phyloP scores from a whole-genome alignment of 768 basidiomycete species.

The Austroboletus eburneus region DNA sequence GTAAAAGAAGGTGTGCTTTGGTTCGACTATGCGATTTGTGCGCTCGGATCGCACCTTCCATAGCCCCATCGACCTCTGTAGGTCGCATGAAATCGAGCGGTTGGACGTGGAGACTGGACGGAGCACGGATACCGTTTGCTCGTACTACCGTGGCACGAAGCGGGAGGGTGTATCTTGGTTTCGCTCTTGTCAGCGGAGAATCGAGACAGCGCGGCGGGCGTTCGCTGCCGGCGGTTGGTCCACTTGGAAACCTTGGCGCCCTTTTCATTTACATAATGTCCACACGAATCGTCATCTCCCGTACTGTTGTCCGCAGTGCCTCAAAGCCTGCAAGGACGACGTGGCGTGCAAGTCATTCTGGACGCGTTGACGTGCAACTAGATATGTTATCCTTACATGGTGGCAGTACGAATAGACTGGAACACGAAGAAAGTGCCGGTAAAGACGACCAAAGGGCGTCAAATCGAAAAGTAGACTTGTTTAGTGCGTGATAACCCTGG shows the following conservation, averaged over 20 bases:
- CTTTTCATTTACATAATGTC: not conserved
- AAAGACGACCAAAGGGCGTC: constrained; percentile 45
- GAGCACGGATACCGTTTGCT: not conserved
- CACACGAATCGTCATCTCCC: not conserved
- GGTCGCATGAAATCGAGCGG: constrained; percentile 31
- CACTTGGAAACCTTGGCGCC: constrained; percentile 66
- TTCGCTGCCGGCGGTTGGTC: constrained; percentile 70
- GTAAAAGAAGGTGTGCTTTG: constrained; percentile 25
- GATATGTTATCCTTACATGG: constrained; percentile 37
- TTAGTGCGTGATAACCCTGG: no score
- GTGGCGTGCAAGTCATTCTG: constrained; percentile 47
- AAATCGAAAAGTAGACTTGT: no score
- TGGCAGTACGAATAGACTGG: not conserved
- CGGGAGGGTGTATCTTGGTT: constrained; percentile 48
- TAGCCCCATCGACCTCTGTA: constrained; percentile 54
- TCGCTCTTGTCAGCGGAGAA: constrained; percentile 42
- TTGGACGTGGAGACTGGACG: not conserved
- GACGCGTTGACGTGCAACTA: constrained; percentile 51
- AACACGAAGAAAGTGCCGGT: constrained; percentile 28
- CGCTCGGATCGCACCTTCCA: constrained; percentile 56
- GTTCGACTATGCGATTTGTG: constrained; percentile 59
- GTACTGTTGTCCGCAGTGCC: not conserved
- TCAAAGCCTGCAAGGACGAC: constrained; percentile 37
- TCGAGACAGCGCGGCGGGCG: constrained; percentile 46
- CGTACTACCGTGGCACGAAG: constrained; percentile 45